phyloP scores from a whole-genome alignment of 768 basidiomycete species.

The Pleurotus platypus region DNA sequence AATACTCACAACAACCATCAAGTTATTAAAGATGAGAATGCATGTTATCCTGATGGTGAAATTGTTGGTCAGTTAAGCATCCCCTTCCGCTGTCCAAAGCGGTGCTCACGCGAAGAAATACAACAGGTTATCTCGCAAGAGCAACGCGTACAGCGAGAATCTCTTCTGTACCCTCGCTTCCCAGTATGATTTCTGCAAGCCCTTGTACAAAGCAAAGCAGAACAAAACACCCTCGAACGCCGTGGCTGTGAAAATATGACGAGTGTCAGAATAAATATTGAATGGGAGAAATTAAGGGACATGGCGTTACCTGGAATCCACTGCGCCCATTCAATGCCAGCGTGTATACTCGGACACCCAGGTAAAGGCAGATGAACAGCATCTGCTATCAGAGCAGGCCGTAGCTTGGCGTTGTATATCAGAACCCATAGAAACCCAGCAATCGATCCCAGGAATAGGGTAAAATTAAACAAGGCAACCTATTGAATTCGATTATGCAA shows the following conservation, averaged over 20 bases:
- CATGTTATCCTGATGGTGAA: conserved; percentile 26
- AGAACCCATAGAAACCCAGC: conserved; percentile 38
- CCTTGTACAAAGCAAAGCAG: conserved; percentile 34
- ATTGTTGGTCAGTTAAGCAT: not conserved
- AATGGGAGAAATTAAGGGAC: not conserved
- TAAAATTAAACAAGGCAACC: conserved; percentile 35
- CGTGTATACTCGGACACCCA: conserved; percentile 38
- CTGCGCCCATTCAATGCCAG: conserved; percentile 38
- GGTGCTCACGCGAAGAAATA: conserved; percentile 38
- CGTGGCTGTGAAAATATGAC: conserved; percentile 23
- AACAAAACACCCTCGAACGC: conserved; percentile 40
- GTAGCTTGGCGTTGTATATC: conserved; percentile 29
- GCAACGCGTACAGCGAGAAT: conserved; percentile 26
- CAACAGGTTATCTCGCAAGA: conserved; percentile 40
- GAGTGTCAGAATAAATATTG: not conserved
- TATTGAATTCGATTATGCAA: conserved; percentile 5
- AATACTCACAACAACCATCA: conserved; percentile 39
- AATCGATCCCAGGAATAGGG: conserved; percentile 39
- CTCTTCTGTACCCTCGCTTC: conserved; percentile 20
- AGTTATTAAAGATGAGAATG: conserved; percentile 40
- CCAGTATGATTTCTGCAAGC: conserved; percentile 19
- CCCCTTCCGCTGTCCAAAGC: not conserved
- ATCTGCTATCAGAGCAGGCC: conserved; percentile 32
- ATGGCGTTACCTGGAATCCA: conserved; percentile 37
- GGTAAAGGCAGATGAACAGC: conserved; percentile 33